phyloP scores from a whole-genome alignment of 345 rosid genomes.

The Dovyalis caffra region DNA sequence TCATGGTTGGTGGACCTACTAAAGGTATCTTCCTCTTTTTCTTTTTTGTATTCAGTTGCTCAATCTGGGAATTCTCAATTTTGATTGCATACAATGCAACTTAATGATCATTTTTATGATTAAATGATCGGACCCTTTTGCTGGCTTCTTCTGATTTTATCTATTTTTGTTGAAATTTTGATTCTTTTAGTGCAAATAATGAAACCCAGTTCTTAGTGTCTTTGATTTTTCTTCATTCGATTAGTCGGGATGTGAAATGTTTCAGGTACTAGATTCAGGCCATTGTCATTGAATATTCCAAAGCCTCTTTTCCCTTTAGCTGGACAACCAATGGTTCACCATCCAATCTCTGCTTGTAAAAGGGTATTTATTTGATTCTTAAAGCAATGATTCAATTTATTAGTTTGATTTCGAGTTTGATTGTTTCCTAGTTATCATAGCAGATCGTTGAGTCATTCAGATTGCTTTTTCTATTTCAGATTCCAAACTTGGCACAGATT shows the following conservation, averaged over 20 bases:
- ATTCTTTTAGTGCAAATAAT: background rate
- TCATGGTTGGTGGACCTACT: constrained; percentile 99
- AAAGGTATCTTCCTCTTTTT: constrained; percentile 50
- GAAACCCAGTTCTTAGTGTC: background rate
- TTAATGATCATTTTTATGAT: background rate
- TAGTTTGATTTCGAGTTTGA: background rate
- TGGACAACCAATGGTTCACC: constrained; percentile 96
- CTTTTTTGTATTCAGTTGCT: background rate
- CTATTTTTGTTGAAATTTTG: background rate
- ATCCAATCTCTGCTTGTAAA: constrained; percentile 96
- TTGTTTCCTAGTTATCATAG: background rate
- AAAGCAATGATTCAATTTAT: background rate
- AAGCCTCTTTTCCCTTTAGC: constrained; percentile 93
- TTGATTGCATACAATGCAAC: background rate
- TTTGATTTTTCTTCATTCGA: background rate
- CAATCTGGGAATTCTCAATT: background rate
- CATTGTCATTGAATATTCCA: constrained; percentile 81
- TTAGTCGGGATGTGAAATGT: constrained; percentile 2
- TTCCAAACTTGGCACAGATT: constrained; percentile 35
- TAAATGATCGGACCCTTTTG: background rate
- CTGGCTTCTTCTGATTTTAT: background rate
- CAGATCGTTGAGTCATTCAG: background rate
- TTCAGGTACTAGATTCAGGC: constrained; percentile 85
- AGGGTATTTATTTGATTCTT: constrained; percentile 45
- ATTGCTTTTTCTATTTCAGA: constrained; percentile 21